A percentile compares a stretch with the other conserved stretches of the same genome.
Conservation (phyloP, 2,329 filamentous ascomycete genomes). For the Elsinoe necatrix region DNA sequence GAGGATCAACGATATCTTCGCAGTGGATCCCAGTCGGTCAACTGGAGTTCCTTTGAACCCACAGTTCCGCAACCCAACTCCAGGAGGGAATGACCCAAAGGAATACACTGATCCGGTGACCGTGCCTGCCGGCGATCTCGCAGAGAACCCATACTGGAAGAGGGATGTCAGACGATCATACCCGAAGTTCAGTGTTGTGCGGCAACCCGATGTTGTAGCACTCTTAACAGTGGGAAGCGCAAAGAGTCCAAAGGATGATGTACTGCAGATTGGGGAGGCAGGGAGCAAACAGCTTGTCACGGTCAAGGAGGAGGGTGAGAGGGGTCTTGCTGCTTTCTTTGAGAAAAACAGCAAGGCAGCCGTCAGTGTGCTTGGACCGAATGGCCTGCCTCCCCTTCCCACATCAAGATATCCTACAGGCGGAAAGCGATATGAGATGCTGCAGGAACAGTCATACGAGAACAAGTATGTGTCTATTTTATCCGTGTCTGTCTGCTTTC, state of each 20-base stretch:
- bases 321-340: slow-evolving; percentile 64
- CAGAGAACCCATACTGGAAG: slow-evolving; percentile 94
- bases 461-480: slow-evolving; percentile 29
- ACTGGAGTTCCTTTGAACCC: slow-evolving; percentile 89
- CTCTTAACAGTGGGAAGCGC: slow-evolving; percentile 79
- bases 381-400: slow-evolving; percentile 81
- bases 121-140: slow-evolving; percentile 73
- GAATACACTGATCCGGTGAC: slow-evolving; percentile 77
- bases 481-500: neutral
- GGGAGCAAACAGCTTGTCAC: slow-evolving; percentile 67
- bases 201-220: slow-evolving; percentile 75
- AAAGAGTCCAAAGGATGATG: slow-evolving; percentile 68
- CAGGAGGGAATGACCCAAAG: slow-evolving; percentile 61
- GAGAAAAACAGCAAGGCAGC: slow-evolving; percentile 51
- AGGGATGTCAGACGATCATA: slow-evolving; percentile 79
- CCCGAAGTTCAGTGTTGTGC: slow-evolving; percentile 68
- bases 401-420: slow-evolving; percentile 54
- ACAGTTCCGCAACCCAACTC: slow-evolving; percentile 80
- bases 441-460: slow-evolving; percentile 61
- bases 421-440: slow-evolving; percentile 62
- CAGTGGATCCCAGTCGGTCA: slow-evolving; percentile 80
- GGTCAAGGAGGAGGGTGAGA: slow-evolving; percentile 65
- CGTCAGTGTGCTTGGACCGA: slow-evolving; percentile 57
- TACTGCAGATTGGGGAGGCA: slow-evolving; percentile 62
- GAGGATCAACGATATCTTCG: slow-evolving; percentile 64